These are phyloP conservation scores for Pseudozyma thailandica DNA, from an alignment of 1,284 basidiomycete species.

Conservation along the genomic window DNA sequence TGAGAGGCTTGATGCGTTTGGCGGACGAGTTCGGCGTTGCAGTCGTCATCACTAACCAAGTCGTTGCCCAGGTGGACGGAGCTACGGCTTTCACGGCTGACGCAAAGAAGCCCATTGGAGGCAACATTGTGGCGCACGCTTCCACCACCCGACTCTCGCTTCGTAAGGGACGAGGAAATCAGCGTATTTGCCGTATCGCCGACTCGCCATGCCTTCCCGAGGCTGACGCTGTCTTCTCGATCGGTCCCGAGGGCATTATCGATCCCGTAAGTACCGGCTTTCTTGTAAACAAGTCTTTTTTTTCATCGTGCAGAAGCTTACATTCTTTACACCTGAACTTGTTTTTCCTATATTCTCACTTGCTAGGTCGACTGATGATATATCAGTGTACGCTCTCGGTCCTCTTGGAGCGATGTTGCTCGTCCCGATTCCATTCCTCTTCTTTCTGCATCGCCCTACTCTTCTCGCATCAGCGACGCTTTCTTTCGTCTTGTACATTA, in stretches of 20 bases:
- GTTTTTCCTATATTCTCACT: not conserved
- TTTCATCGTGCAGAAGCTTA: not conserved
- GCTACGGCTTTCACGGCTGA: constrained; percentile 70
- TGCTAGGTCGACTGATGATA: not conserved
- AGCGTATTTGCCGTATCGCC: constrained; percentile 94
- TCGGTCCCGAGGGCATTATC: constrained; percentile 71
- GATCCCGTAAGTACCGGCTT: constrained; percentile 58
- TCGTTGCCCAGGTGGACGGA: constrained; percentile 92
- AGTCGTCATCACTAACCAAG: constrained; percentile 97
- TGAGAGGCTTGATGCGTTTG: constrained; percentile 88
- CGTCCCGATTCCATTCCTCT: too few relatives aligned
- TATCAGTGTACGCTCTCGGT: not conserved
- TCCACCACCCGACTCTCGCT: constrained; percentile 76
- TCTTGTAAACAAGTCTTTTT: not conserved
- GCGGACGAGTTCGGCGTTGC: constrained; percentile 99
- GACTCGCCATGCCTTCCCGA: constrained; percentile 98
- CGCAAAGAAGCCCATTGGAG: constrained; percentile 88
- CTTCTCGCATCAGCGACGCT: not conserved
- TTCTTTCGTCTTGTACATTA: constrained; percentile 11
- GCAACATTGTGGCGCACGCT: constrained; percentile 68
- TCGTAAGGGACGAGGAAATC: constrained; percentile 91
- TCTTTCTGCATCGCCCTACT: not conserved
- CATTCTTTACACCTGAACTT: not conserved
- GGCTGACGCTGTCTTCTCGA: constrained; percentile 94
- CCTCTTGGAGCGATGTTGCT: too few relatives aligned